Percentiles rank a stretch among this genome's conserved stretches.
Conservation (phyloP, 2,329 filamentous ascomycete species). For the Colletotrichum gigasporum region DNA sequence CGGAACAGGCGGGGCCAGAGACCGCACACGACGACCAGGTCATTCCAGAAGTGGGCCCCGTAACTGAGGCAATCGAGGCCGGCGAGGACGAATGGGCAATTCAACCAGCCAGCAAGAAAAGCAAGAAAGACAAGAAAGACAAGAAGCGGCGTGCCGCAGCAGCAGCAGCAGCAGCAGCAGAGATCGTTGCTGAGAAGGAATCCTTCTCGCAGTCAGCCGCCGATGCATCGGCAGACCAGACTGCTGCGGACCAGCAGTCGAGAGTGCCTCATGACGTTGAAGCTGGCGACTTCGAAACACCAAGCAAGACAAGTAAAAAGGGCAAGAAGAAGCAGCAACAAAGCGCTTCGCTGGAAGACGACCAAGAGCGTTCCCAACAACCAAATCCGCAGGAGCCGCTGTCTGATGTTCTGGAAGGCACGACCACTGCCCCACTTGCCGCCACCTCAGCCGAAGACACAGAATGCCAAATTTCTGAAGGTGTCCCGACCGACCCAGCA, state of each 20-base stretch:
- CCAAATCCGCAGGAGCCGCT: not conserved
- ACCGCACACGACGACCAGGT: not conserved
- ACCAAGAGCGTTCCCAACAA: not conserved
- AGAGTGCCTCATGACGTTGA: not conserved
- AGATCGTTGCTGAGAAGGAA: constrained; percentile 12
- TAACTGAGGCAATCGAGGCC: constrained; percentile 19
- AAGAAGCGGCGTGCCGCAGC: constrained; percentile 27
- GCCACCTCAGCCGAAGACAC: not conserved
- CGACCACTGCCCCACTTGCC: not conserved
- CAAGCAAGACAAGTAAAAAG: constrained; percentile 36
- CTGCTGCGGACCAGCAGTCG: not conserved
- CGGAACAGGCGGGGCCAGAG: constrained; percentile 11
- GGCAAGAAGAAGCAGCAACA: constrained; percentile 42
- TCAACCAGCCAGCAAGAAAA: constrained; percentile 36
- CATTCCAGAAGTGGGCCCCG: not conserved
- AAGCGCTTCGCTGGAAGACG: constrained; percentile 16
- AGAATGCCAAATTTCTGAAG: not conserved
- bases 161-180: not conserved
- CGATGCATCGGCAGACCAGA: not conserved
- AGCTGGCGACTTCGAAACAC: constrained; percentile 5
- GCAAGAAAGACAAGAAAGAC: constrained; percentile 33
- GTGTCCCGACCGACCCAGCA: not conserved
- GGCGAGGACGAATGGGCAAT: constrained; percentile 27
- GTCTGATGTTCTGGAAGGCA: not conserved
- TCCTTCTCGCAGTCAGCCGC: not conserved